Conservation (phyloP, 345 rosid species). For the Dimocarpus longan region DNA sequence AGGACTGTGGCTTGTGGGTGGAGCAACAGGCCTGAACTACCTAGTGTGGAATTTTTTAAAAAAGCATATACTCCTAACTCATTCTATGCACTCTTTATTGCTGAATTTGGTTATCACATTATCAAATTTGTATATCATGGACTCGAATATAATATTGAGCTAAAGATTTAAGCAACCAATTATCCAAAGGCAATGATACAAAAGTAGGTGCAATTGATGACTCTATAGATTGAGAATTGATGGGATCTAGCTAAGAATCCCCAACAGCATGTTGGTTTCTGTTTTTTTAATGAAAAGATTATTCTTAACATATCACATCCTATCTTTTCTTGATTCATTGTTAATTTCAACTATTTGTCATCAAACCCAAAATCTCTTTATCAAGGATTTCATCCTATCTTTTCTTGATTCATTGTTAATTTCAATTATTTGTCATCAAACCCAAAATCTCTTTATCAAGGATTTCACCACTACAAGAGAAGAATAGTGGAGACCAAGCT, state of each 20-base stretch:
- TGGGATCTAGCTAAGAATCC: constrained; percentile 6
- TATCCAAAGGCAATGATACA: background rate
- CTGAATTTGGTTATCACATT: background rate
- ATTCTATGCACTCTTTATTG: background rate
- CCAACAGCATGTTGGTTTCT: background rate
- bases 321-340: background rate
- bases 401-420: background rate
- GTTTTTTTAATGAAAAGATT: background rate
- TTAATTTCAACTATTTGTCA: background rate
- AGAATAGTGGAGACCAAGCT: background rate
- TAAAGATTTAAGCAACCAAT: background rate
- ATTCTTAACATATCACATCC: background rate
- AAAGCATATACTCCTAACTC: background rate
- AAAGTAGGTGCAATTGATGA: background rate
- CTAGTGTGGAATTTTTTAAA: background rate
- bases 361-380: background rate
- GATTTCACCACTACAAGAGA: constrained; percentile 1
- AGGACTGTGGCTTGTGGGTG: background rate
- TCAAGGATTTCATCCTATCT: background rate
- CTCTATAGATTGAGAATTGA: background rate
- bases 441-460: background rate
- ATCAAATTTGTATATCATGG: background rate
- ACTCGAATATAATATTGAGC: background rate
- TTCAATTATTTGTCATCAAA: background rate
- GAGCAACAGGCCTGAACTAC: background rate